Conservation (phyloP, 495 filamentous ascomycete genomes). For the Margaritispora aquatica region DNA sequence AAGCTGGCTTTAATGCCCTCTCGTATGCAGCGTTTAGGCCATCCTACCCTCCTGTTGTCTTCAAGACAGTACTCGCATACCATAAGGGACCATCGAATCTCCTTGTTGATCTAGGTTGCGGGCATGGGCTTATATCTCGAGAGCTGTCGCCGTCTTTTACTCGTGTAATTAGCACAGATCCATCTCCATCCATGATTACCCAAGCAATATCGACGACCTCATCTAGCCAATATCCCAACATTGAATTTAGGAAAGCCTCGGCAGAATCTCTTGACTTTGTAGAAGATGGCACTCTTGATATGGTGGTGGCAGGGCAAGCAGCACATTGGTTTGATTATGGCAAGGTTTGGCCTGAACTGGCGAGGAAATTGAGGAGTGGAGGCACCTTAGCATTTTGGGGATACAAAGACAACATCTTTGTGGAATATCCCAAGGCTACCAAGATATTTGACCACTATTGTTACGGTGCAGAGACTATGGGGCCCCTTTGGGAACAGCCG, state of each 20-base stretch:
- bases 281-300: constrained; percentile 41
- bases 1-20: constrained; percentile 45
- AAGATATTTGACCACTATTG: constrained; percentile 38
- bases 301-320: constrained; percentile 53
- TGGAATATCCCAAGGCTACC: constrained; percentile 42
- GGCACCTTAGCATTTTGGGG: constrained; percentile 58
- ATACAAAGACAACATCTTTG: constrained; percentile 53
- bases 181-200: constrained; percentile 50
- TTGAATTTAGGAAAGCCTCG: constrained; percentile 37
- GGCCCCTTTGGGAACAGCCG: constrained; percentile 53
- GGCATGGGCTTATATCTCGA: constrained; percentile 52
- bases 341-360: constrained; percentile 47
- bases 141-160: constrained; percentile 44
- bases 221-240: constrained; percentile 29
- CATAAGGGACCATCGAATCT: constrained; percentile 35
- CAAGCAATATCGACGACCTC: constrained; percentile 35
- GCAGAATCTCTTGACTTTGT: constrained; percentile 48
- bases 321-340: constrained; percentile 60
- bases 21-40: constrained; percentile 58
- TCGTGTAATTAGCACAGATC: constrained; percentile 47
- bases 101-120: constrained; percentile 56
- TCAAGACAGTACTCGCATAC: constrained; percentile 47
- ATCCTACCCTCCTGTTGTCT: constrained; percentile 50
- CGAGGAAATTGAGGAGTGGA: constrained; percentile 41
- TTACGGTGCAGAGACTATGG: constrained; percentile 45